A percentile compares a stretch with the other conserved stretches of the same genome.
Evolutionary conservation across 495 filamentous ascomycete genomes (phyloP).

Genomic region (Xylaria grammica): DNA sequence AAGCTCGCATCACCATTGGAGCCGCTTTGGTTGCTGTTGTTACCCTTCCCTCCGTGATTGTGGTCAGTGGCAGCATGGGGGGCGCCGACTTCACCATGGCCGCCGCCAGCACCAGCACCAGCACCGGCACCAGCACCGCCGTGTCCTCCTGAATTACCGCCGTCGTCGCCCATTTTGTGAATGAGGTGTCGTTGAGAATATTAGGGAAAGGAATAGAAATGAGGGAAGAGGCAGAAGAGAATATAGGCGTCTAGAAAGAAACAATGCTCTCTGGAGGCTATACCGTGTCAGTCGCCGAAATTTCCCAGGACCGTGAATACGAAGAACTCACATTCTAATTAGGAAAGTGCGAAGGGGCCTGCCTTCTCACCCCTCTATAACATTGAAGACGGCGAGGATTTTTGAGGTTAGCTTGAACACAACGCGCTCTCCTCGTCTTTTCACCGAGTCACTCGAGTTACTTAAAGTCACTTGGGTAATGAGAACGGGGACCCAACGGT

Average conservation of each 20-base stretch:
- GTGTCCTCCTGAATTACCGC: slow-evolving; percentile 20
- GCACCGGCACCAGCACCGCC: slow-evolving; percentile 1
- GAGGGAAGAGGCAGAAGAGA: neutral
- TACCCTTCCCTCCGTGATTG: neutral
- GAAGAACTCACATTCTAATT: slow-evolving; percentile 8
- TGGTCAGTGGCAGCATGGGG: slow-evolving; percentile 17
- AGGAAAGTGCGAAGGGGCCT: slow-evolving; percentile 7
- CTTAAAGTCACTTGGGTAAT: neutral
- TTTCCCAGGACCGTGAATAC: neutral
- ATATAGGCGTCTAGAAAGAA: neutral
- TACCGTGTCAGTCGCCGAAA: neutral
- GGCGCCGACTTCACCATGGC: slow-evolving; percentile 15
- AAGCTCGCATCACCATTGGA: slow-evolving; percentile 23
- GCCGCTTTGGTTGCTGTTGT: slow-evolving; percentile 12
- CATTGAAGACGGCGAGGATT: neutral
- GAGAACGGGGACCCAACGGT: neutral
- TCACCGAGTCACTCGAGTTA: no score
- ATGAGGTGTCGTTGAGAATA: slow-evolving; percentile 1
- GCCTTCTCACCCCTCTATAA: slow-evolving; percentile 1
- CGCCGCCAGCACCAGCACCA: slow-evolving; percentile 13
- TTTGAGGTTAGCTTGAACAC: neutral
- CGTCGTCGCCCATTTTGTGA: slow-evolving; percentile 40
- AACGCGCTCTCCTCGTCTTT: neutral
- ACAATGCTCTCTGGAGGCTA: neutral
- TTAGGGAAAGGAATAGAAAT: slow-evolving; percentile 8